phyloP scores from a whole-genome alignment of 768 basidiomycete genomes.

The Russula ochroleuca region DNA sequence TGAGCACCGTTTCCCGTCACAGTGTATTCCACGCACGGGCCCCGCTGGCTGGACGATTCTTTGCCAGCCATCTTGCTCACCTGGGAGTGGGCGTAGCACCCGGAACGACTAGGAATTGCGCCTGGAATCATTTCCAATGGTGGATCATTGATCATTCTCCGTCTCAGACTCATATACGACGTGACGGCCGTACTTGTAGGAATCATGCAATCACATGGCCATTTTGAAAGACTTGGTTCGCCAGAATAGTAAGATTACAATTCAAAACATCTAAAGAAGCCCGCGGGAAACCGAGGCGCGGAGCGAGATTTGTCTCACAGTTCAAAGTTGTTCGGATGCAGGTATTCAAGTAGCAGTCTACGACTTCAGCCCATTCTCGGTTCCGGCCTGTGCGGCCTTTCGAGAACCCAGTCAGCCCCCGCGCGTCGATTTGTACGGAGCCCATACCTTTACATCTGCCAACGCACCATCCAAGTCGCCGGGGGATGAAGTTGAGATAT shows the following conservation, averaged over 20 bases:
- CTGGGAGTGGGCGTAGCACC: background rate
- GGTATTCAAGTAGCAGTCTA: background rate
- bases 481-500: background rate
- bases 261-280: background rate
- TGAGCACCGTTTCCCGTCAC: background rate
- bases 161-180: background rate
- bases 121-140: background rate
- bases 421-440: too few species aligned
- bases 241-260: background rate
- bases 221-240: background rate
- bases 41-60: too few species aligned
- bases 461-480: background rate
- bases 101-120: background rate
- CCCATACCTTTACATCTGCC: constrained; percentile 13
- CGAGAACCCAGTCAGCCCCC: background rate
- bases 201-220: background rate
- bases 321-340: background rate
- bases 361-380: constrained; percentile 1
- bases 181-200: background rate
- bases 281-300: background rate
- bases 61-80: too few species aligned
- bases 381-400: constrained; percentile 7
- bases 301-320: background rate
- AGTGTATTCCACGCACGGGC: too few species aligned
- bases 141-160: background rate